These are phyloP conservation scores for Trichoderma reesei DNA, from an alignment of 495 filamentous ascomycete species.

Conservation along the genomic window DNA sequence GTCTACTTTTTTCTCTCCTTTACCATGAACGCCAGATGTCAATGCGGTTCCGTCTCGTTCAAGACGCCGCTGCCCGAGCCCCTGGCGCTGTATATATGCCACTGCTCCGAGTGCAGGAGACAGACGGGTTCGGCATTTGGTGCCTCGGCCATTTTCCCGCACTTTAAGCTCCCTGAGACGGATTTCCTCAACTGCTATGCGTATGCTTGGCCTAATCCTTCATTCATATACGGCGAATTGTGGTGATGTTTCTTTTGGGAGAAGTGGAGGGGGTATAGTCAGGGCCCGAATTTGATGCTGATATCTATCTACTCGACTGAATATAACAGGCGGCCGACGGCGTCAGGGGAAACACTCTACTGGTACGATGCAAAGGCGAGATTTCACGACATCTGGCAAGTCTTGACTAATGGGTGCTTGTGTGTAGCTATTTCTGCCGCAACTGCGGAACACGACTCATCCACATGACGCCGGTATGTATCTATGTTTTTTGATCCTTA, in stretches of 20 bases:
- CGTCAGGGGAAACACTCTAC: conserved; percentile 37
- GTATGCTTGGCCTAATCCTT: conserved; percentile 22
- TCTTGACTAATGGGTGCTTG: not conserved
- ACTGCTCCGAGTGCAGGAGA: conserved; percentile 56
- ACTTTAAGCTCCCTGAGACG: conserved; percentile 39
- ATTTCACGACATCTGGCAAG: not conserved
- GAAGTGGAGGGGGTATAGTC: not conserved
- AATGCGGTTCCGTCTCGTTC: conserved; percentile 54
- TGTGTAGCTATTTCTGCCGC: conserved; percentile 46
- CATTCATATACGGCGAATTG: not conserved
- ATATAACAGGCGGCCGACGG: conserved; percentile 25
- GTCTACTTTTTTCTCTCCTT: not conserved
- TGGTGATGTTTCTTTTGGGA: not conserved
- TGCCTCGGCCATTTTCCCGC: conserved; percentile 56
- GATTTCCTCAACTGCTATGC: conserved; percentile 37
- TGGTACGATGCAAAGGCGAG: conserved; percentile 21
- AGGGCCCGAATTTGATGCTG: not conserved
- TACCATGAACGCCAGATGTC: conserved; percentile 47
- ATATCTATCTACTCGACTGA: not conserved
- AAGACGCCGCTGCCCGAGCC: conserved; percentile 47
- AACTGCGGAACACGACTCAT: conserved; percentile 49
- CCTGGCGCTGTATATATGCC: conserved; percentile 55
- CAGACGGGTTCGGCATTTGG: conserved; percentile 62
- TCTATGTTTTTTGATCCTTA: not conserved
- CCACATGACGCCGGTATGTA: conserved; percentile 39